Evolutionary conservation across 129 eudicot genomes (phyloP), one percentile per base, ranked within the genome.

Genomic region (Flaveria trinervia): DNA sequence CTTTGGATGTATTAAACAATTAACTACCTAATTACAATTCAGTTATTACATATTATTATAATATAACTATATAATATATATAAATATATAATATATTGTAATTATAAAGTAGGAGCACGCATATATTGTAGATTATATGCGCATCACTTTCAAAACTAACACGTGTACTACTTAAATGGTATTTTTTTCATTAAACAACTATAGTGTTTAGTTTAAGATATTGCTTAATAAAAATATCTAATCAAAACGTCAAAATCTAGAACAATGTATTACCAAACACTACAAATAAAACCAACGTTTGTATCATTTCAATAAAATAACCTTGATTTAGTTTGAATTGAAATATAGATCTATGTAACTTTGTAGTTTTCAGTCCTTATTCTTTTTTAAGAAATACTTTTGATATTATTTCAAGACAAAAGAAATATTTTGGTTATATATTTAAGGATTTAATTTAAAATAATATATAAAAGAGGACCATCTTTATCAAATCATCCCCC

Each of bases 401-500:
- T 46, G 8, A 25, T 60, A 25, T 60, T 60, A 60, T 60, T 1
- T 13, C 66, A 25, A 60, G 39, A 23, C 16, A 60, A 60, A 20
- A 22, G 25, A 60, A 60, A 22, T 11, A 60, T 25, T 26, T 50
- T 46, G 48, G 17, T 46, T 16, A 50, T 16, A 71, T 45, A 22
- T 68, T 28, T 72, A 54, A 55, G 55, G 30, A 41, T 61, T 65
- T 22, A 16, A 50, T 45, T 75, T 59, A 70, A 30, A 45, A 26
- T 20, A 17, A 4, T 48, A 46, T 54, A 65, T 8, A 49, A 51
- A 74, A 9, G 45, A 46, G 12, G 41, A 62, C 48, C 73, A 82
- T 72, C 79, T 72, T 59, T 66, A 65, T 72, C 79, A 66, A 66
- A 71, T 77, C 81, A 81, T 52, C 57, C 78, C 62, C 84, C 80